phyloP scores from a whole-genome alignment of 257 asterid genomes.

The Petunia axillaris region DNA sequence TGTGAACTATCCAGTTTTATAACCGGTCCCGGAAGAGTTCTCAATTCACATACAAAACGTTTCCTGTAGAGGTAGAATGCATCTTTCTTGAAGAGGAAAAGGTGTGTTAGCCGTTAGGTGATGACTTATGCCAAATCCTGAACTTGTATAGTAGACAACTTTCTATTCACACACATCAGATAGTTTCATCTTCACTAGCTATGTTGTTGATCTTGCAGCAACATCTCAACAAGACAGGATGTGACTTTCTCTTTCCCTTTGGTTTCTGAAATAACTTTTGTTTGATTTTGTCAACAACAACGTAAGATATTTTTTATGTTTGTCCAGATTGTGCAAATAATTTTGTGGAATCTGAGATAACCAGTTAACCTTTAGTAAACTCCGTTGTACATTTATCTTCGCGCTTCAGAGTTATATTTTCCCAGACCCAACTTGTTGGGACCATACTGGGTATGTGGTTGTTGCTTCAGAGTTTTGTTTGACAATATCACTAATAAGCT shows the following conservation, averaged over 20 bases:
- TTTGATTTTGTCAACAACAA: not conserved
- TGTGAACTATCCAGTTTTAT: not conserved
- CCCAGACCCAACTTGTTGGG: too few species aligned
- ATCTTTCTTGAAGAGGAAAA: conserved; percentile 18
- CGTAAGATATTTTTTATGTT: not conserved
- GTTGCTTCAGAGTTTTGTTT: not conserved
- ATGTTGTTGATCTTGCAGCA: not conserved
- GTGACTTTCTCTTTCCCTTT: conserved; percentile 1
- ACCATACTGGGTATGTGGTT: too few species aligned
- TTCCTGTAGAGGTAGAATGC: not conserved
- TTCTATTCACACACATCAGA: not conserved
- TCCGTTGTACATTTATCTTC: conserved; percentile 13
- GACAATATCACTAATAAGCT: conserved; percentile 31
- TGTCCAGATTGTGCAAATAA: conserved; percentile 1
- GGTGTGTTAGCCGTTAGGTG: not conserved
- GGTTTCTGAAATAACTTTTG: not conserved
- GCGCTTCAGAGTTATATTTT: not conserved
- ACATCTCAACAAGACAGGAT: not conserved
- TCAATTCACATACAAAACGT: not conserved
- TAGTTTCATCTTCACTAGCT: not conserved
- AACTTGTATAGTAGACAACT: conserved; percentile 16
- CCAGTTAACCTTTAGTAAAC: not conserved
- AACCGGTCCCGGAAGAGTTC: not conserved
- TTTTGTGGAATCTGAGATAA: not conserved
- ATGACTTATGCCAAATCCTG: not conserved